Conservation (phyloP, 2,329 filamentous ascomycete genomes). For the Kalmusia sp. region DNA sequence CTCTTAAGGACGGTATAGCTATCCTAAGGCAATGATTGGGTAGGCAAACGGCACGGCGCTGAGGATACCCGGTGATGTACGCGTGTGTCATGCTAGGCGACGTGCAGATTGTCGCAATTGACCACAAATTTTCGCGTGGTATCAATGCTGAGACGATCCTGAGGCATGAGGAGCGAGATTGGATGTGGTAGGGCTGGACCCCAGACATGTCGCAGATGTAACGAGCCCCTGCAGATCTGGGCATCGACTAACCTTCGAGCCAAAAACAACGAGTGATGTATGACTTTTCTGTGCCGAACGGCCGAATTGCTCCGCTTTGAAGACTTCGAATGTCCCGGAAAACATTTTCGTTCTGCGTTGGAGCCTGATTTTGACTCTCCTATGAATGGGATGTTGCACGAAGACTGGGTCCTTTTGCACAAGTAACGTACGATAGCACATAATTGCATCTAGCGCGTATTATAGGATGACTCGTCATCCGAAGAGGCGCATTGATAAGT, state of each 20-base stretch:
- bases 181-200: conserved; percentile 4
- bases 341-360: too few species aligned
- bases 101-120: conserved; percentile 1
- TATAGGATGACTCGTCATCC: background rate
- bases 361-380: too few species aligned
- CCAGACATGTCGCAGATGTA: background rate
- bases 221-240: conserved; percentile 6
- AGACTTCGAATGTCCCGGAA: background rate
- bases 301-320: background rate
- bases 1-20: background rate
- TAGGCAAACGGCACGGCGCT: background rate
- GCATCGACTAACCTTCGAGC: background rate
- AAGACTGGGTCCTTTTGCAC: too few species aligned
- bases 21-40: background rate
- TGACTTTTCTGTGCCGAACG: background rate
- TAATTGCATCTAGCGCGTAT: too few species aligned
- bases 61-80: background rate
- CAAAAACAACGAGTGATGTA: background rate
- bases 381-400: too few species aligned
- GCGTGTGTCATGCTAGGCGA: background rate
- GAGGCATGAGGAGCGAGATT: conserved; percentile 7
- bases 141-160: conserved; percentile 15
- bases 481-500: background rate
- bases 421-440: too few species aligned
- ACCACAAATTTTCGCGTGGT: background rate